Evolutionary conservation across 805 yeast genomes (phyloP).

Genomic region (Metschnikowia sp.): DNA sequence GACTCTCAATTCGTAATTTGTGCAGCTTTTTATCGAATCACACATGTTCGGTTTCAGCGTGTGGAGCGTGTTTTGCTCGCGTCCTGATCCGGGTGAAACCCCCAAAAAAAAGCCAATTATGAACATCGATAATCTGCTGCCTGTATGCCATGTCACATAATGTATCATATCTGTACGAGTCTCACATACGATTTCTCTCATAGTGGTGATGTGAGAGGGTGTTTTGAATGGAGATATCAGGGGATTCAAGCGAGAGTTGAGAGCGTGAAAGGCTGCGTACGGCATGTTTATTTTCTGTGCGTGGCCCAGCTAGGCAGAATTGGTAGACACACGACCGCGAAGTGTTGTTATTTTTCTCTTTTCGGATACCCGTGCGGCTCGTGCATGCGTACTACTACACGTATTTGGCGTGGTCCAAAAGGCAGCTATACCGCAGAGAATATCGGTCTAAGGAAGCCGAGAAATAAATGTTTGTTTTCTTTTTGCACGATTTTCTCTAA

Average conservation of each 20-base stretch:
- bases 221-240: constrained; percentile 6
- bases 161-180: neutral
- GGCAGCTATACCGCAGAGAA: too few relatives aligned
- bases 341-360: constrained; percentile 17
- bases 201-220: constrained; percentile 9
- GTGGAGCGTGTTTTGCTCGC: constrained; percentile 2
- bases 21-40: too few relatives aligned
- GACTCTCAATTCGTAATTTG: too few relatives aligned
- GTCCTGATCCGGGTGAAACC: neutral
- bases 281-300: constrained; percentile 21
- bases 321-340: constrained; percentile 20
- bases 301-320: constrained; percentile 8
- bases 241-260: constrained; percentile 1
- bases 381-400: too few relatives aligned
- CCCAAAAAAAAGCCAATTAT: too few relatives aligned
- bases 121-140: neutral
- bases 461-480: too few relatives aligned
- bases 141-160: neutral
- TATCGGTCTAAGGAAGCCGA: too few relatives aligned
- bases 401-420: too few relatives aligned
- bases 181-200: constrained; percentile 30
- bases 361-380: constrained; percentile 5
- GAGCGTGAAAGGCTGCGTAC: constrained; percentile 4
- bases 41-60: too few relatives aligned
- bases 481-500: too few relatives aligned